Evolutionary conservation across 1,284 basidiomycete genomes (phyloP).

Genomic region (Ustilago cynodontis): DNA sequence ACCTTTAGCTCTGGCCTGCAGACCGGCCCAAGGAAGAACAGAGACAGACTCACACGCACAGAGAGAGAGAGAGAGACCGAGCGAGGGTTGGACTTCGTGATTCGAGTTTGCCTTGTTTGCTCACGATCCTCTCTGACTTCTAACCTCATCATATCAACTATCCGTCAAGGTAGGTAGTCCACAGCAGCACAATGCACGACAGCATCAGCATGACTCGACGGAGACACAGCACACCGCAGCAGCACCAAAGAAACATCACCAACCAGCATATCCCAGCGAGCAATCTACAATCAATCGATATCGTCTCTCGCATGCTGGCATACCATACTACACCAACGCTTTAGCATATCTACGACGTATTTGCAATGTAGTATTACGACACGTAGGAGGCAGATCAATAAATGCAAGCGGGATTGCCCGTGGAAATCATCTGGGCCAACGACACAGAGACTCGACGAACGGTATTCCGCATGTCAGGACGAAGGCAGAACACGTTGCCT

Average conservation of each 20-base stretch:
- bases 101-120: conserved; percentile 32
- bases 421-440: no score
- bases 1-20: no score
- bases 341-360: background rate
- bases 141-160: conserved; percentile 56
- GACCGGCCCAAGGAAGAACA: no score
- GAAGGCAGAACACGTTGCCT: no score
- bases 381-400: no score
- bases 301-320: background rate
- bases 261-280: background rate
- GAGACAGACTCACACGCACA: background rate
- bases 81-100: conserved; percentile 31
- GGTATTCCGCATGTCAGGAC: no score
- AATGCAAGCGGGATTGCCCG: no score
- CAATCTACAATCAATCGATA: conserved; percentile 1
- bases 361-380: no score
- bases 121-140: conserved; percentile 54
- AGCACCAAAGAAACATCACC: conserved; percentile 3
- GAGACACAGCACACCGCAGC: conserved; percentile 39
- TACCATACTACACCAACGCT: background rate
- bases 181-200: conserved; percentile 14
- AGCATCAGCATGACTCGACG: conserved; percentile 16
- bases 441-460: no score
- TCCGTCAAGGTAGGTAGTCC: conserved; percentile 54
- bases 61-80: background rate